Percentiles rank a stretch among this genome's conserved stretches.
phyloP scores from a whole-genome alignment of 2,329 filamentous ascomycete genomes.

The Calonectria hongkongensis region DNA sequence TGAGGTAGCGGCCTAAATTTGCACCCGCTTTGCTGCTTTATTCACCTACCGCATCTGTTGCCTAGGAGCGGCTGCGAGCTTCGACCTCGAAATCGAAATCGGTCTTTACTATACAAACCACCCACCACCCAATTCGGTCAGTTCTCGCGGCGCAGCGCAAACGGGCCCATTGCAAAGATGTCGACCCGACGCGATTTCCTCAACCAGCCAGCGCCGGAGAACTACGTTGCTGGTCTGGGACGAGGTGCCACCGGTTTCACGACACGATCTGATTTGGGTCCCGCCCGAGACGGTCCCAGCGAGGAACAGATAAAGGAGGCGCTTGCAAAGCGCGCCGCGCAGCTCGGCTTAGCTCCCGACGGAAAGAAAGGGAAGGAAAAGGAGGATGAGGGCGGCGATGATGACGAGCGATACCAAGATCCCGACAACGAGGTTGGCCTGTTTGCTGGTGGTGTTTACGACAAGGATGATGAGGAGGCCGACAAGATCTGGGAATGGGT shows the following conservation, averaged over 20 bases:
- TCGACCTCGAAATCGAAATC: conserved; percentile 18
- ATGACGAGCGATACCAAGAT: conserved; percentile 91
- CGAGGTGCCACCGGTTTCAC: conserved; percentile 99
- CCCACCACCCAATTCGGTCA: conserved; percentile 21
- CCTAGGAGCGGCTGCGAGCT: conserved; percentile 36
- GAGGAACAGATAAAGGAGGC: conserved; percentile 99
- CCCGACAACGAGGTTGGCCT: conserved; percentile 97
- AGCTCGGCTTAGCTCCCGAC: conserved; percentile 82
- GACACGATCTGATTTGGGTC: conserved; percentile 95
- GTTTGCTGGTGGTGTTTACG: conserved; percentile 96
- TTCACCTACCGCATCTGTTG: conserved; percentile 29
- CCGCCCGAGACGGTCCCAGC: conserved; percentile 94
- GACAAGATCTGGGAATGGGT: conserved; percentile 97
- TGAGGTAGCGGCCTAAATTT: not conserved
- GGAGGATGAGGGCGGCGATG: conserved; percentile 83
- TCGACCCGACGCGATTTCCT: conserved; percentile 87
- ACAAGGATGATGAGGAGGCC: conserved; percentile 97
- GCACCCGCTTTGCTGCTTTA: conserved; percentile 22
- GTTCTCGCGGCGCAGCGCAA: conserved; percentile 41
- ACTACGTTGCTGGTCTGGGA: conserved; percentile 96
- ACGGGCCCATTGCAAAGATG: conserved; percentile 62
- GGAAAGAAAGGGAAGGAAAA: conserved; percentile 83
- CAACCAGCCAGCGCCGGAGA: conserved; percentile 88
- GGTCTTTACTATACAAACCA: conserved; percentile 25
- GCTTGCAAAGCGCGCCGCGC: conserved; percentile 92